Evolutionary conservation across 768 basidiomycete species (phyloP).

Genomic region (Pleurotus tuoliensis): DNA sequence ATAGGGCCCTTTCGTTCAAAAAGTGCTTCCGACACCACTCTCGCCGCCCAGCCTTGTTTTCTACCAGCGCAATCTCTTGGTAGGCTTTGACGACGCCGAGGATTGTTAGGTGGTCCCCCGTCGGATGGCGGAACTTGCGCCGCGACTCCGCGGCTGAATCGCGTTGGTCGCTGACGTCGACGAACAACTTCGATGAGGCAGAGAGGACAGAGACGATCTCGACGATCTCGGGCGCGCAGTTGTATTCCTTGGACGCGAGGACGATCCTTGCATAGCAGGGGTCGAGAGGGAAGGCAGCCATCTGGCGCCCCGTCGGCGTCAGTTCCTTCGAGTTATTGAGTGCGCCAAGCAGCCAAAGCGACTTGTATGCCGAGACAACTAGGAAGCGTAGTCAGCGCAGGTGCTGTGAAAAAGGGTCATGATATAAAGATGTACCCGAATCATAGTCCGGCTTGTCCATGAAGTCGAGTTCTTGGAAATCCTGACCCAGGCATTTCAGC

Average conservation of each 20-base stretch:
- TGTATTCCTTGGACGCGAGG: constrained; percentile 68
- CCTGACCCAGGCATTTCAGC: constrained; percentile 78
- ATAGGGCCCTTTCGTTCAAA: constrained; percentile 77
- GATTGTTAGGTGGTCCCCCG: constrained; percentile 89
- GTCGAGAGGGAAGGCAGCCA: constrained; percentile 93
- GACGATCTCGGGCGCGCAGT: constrained; percentile 76
- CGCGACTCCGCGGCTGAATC: constrained; percentile 69
- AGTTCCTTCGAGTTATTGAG: constrained; percentile 62
- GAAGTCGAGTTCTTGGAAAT: constrained; percentile 77
- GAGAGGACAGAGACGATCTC: constrained; percentile 84
- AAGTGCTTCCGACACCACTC: constrained; percentile 87
- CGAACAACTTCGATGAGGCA: constrained; percentile 75
- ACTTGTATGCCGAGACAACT: constrained; percentile 65
- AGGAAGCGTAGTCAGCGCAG: neutral
- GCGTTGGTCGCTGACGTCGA: constrained; percentile 72
- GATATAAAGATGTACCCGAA: constrained; percentile 49
- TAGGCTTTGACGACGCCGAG: constrained; percentile 85
- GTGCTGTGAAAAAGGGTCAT: neutral
- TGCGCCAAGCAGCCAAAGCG: constrained; percentile 78
- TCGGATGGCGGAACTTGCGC: constrained; percentile 73
- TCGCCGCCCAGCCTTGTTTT: constrained; percentile 42
- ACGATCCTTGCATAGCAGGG: constrained; percentile 76
- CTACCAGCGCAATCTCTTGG: constrained; percentile 55
- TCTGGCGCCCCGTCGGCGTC: constrained; percentile 72
- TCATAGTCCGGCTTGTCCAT: constrained; percentile 84